Percentiles rank a stretch among this genome's conserved stretches.
Evolutionary conservation across 2,329 filamentous ascomycete species (phyloP).

Genomic region (Ophiostoma pallidulum): DNA sequence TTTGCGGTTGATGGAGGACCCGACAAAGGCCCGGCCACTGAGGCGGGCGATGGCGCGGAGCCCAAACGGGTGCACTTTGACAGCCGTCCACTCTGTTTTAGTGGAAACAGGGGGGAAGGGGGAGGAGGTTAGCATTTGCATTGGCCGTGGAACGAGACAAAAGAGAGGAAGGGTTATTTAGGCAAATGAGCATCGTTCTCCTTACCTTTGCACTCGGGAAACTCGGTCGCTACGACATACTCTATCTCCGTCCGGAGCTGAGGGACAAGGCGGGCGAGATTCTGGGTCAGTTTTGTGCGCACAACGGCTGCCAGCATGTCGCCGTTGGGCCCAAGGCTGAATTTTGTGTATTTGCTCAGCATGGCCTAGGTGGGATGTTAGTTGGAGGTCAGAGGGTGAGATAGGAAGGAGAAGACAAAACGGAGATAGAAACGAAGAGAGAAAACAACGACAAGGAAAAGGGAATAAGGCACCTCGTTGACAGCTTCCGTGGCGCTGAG

Average conservation of each 20-base stretch:
- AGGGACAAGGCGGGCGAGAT: conserved; percentile 36
- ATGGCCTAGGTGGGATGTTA: conserved; percentile 25
- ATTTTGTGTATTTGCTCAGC: conserved; percentile 42
- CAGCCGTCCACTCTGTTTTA: conserved; percentile 42
- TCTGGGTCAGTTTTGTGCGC: conserved; percentile 38
- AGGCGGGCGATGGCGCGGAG: conserved; percentile 43
- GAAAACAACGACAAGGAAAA: no score
- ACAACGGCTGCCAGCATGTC: conserved; percentile 36
- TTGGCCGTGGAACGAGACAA: no score
- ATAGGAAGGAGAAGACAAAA: no score
- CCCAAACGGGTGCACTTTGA: conserved; percentile 43
- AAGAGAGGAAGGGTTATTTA: no score
- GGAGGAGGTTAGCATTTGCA: not conserved
- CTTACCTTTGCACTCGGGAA: conserved; percentile 36
- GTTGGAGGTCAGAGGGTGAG: no score
- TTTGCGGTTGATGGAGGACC: conserved; percentile 38
- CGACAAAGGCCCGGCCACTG: conserved; percentile 45
- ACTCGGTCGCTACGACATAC: conserved; percentile 35
- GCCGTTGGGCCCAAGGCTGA: conserved; percentile 36
- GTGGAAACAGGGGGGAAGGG: not conserved
- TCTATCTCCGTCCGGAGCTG: conserved; percentile 39
- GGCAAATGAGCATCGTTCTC: no score
- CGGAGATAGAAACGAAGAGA: no score
- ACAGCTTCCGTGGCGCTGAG: conserved; percentile 40
- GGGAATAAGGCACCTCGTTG: no score